Conservation (phyloP, 2,329 filamentous ascomycete genomes). For the Botrytis aclada region DNA sequence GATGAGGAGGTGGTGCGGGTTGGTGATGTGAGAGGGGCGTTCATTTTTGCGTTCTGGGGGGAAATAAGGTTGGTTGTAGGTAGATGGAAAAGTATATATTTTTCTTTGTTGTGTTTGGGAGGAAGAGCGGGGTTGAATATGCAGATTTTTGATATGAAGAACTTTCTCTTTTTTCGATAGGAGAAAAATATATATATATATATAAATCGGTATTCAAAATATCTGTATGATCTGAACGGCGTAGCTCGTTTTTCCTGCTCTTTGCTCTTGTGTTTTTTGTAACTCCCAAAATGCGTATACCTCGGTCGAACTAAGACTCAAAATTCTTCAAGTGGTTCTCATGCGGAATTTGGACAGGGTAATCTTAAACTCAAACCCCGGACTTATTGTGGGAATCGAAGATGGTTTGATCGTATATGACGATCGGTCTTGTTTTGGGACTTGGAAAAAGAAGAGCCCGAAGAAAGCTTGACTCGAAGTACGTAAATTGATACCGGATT, state of each 20-base stretch:
- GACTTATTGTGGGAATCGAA: conserved; percentile 1
- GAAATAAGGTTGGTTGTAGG: background rate
- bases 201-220: background rate
- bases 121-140: background rate
- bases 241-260: background rate
- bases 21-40: conserved; percentile 16
- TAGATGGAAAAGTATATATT: background rate
- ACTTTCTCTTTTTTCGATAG: background rate
- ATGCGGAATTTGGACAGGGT: background rate
- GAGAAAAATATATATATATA: background rate
- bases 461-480: background rate
- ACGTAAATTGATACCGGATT: background rate
- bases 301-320: conserved; percentile 1
- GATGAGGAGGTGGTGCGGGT: conserved; percentile 37
- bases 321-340: background rate
- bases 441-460: background rate
- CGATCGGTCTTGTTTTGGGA: background rate
- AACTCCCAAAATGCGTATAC: conserved; percentile 1
- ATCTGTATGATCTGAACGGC: background rate
- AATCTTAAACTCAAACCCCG: conserved; percentile 11
- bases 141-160: background rate
- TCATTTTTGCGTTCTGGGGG: conserved; percentile 8
- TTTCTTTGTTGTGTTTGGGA: background rate
- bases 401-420: background rate
- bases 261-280: background rate